Conservation (phyloP, 2,329 filamentous ascomycete genomes). For the Cytospora chrysosperma region DNA sequence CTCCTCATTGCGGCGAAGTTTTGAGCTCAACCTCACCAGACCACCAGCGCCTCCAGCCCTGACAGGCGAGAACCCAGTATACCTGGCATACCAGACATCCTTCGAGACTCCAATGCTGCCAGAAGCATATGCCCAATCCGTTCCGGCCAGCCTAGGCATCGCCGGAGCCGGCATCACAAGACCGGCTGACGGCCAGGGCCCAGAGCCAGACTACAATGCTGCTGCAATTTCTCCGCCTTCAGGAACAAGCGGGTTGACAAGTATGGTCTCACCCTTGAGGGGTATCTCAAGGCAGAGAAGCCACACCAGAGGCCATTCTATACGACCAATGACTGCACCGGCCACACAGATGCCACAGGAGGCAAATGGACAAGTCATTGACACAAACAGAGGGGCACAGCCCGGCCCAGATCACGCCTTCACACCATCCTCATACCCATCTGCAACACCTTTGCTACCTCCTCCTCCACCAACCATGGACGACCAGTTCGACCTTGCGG, state of each 20-base stretch:
- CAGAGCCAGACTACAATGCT: slow-evolving; percentile 45
- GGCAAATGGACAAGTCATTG: slow-evolving; percentile 21
- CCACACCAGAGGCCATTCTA: slow-evolving; percentile 43
- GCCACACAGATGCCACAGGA: slow-evolving; percentile 22
- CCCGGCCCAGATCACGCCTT: slow-evolving; percentile 32
- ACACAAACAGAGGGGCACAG: slow-evolving; percentile 4
- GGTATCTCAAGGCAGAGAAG: slow-evolving; percentile 39
- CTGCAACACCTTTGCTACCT: slow-evolving; percentile 47
- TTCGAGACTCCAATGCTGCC: slow-evolving; percentile 16
- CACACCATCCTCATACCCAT: slow-evolving; percentile 50
- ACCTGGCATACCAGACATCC: slow-evolving; percentile 41
- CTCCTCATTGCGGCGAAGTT: slow-evolving; percentile 19
- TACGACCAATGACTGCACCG: slow-evolving; percentile 29
- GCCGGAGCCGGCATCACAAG: slow-evolving; percentile 24
- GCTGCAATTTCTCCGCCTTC: slow-evolving; percentile 28
- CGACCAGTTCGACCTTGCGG: slow-evolving; percentile 30
- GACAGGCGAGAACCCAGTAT: slow-evolving; percentile 40
- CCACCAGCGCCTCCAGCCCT: slow-evolving; percentile 45
- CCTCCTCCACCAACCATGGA: slow-evolving; percentile 42
- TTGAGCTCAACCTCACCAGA: slow-evolving; percentile 26
- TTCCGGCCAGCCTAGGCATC: slow-evolving; percentile 35
- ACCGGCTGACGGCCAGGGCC: slow-evolving; percentile 51
- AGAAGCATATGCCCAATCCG: slow-evolving; percentile 33
- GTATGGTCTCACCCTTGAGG: slow-evolving; percentile 31
- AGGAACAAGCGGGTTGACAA: slow-evolving; percentile 22